These are phyloP conservation scores for Isoetes taiwanensis DNA, from an alignment of 75 land plant genomes.

Conservation along the genomic window DNA sequence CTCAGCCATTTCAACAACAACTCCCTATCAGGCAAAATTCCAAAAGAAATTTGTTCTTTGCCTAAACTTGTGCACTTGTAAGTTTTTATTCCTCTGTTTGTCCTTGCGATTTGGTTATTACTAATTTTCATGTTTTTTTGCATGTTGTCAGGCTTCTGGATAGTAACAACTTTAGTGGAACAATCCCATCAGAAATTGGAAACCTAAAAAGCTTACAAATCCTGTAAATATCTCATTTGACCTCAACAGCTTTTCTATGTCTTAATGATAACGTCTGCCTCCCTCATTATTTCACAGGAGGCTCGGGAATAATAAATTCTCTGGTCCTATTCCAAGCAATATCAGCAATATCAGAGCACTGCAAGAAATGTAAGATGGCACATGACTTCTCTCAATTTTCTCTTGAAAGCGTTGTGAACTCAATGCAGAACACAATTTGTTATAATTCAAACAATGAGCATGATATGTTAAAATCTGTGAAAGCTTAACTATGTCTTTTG, in stretches of 20 bases:
- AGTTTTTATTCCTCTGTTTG: neutral
- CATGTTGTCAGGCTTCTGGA: constrained; percentile 25
- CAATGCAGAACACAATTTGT: too few relatives aligned
- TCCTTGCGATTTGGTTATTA: neutral
- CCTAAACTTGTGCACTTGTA: constrained; percentile 23
- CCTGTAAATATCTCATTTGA: constrained; percentile 26
- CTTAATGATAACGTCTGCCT: neutral
- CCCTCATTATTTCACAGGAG: neutral
- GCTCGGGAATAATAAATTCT: neutral
- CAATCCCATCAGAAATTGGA: constrained; percentile 26
- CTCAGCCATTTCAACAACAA: constrained; percentile 51
- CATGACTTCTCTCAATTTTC: neutral
- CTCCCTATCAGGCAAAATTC: constrained; percentile 37
- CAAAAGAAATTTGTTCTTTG: constrained; percentile 29
- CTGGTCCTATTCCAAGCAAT: neutral
- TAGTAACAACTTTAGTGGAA: constrained; percentile 24
- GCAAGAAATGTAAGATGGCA: neutral
- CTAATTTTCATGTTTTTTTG: neutral
- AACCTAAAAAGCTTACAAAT: constrained; percentile 20
- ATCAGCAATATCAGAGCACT: neutral
- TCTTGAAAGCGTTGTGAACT: too few relatives aligned
- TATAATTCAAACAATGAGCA: too few relatives aligned
- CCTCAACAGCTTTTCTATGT: constrained; percentile 7
- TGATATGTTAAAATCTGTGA: too few relatives aligned
- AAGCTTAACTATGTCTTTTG: neutral